Base-by-base conservation (phyloP, 2,329 filamentous ascomycete species). In the Delphinella strobiligena region DNA sequence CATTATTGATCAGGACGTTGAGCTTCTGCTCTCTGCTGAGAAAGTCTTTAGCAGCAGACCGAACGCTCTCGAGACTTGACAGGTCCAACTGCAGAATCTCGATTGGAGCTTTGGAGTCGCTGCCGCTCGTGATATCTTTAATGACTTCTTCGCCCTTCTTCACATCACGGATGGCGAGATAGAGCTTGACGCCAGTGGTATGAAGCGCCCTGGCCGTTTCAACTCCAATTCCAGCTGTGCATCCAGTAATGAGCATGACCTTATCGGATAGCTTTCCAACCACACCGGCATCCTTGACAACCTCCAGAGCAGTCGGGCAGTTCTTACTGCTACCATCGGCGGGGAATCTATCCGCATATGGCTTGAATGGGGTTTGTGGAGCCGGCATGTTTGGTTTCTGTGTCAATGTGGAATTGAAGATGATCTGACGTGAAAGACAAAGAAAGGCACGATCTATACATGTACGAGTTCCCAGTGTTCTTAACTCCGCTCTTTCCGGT, bases 111-210 rank as follows among this genome's bases (percentile, higher is more conserved):
- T 45, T n/a, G 10, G 40, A 29, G 14, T 17, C 14, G 5, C 38
- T 36, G 16, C 36, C 35, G 19, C 30, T 24, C 18, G 16, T 19
- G 34, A 57, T 49, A 12, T 54, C 50, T 3, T 54, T 47, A 32
- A 54, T 50, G 19, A 53, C 47, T 18, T 44, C 54, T 19, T 59
- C 47, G 14, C 61, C 58, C 46, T 67, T 68, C 4, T 50, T 44
- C 1, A 65, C 43, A 45, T 69, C 54, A 10, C 68, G 59, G 2
- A 58, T 65, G 2, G 66, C 65, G 8, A 62, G 51, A 48, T 59
- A 69, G 34, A 69, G 46, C 19, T 53, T 64, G 8, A 66, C 66
- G 8, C 68, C 67, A 0, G 69, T 66, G 9, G 58, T 49, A 35
- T 53, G 54, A 8, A 73, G 54, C 2, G 67, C 67, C 10, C 58